Base-by-base conservation (phyloP, 495 filamentous ascomycete genomes). In the Terfezia boudieri region DNA sequence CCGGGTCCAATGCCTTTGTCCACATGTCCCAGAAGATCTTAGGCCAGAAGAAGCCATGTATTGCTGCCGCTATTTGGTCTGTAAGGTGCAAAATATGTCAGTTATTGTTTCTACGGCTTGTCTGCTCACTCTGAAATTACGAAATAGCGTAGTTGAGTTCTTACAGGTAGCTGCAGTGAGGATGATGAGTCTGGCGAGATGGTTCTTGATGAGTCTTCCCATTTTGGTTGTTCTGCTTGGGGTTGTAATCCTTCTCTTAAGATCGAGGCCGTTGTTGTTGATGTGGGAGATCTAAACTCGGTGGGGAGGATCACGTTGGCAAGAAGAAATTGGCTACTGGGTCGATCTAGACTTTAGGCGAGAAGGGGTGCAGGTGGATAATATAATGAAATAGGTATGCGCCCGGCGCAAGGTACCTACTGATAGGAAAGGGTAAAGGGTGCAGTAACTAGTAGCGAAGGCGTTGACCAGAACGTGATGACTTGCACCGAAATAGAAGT, bases 1-100 rank as follows among this genome's bases (percentile, higher is more conserved):
- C 82, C 49, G 71, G 74, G 64, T 96, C 83, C 58, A 99, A 79
- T 64, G 84, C 87, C 61, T 88, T 87, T 56, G 92, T 93, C 60
- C 84, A 71, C 67, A 93, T 92, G 70, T 99, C 92, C 83, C 84
- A 99, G 71, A 99, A 92, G 59, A 96, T 78, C 71, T 99, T 99
- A 54, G 92, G 92, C 88, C 88, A 99, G 76, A 96, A 92, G 76
- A 86, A 94, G 61, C 78, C 82, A 70, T 86, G 74, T 53, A 99
- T 67, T 1, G 81, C 78, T 57, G 86, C 85, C 59, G 77, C 82
- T 54, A 94, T 63, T 79, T 99, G 92, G 64, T 93, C 86, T 86
- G 61, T 50, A 51, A 32, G 52, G 41, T 50, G 16, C 43, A 48
- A 48, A 4, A n/a, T 14, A 54, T 56, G 66, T 74, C 67, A 68